Base-by-base conservation (phyloP, 2,329 filamentous ascomycete genomes). In the Aspergillus bombycis region DNA sequence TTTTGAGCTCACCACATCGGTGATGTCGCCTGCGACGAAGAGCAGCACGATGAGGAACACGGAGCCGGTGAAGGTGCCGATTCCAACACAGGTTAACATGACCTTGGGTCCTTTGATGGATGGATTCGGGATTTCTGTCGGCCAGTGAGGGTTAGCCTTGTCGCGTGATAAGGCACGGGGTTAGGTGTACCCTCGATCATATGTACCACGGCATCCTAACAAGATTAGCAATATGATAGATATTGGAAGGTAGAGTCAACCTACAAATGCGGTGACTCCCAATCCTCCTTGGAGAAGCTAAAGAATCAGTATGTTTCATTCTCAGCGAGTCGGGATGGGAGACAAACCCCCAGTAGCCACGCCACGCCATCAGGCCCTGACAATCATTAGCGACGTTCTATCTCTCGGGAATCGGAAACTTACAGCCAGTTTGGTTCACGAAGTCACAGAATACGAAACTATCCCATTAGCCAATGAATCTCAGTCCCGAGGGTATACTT, bases 371-470 rank as follows among this genome's bases (percentile, higher is more conserved):
- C 86, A 0, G 89, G 88, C 89, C 73, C 73, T 75, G 7, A 19
- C 2, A 50, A n/a, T 34, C 8, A 55, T 72, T 59, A 72, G 70
- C 34, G 52, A 36, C n/a, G 21, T n/a, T n/a, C 9, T 23, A 8
- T 14, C 1, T 21, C 1, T n/a, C 30, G 12, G 16, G 2, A 3
- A 0, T 50, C 4, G n/a, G 1, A 2, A 26, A 63, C 71, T 57
- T 60, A 75, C 89, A 91, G 30, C 88, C 88, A 1, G 86, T 87
- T 50, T 84, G 77, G 67, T 93, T 93, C 71, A 90, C 84, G 71
- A 92, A 91, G 1, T 86, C 76, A 9, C 84, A 81, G 63, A 90
- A 92, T 9, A 91, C 74, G 43, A 75, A 77, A 1, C 74, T 77
- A 11, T n/a, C 12, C 0, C 21, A 21, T 67, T 19, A 69, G 58